These are phyloP conservation scores for Xylaria hypoxylon DNA, from an alignment of 2,329 filamentous ascomycete species.

Conservation along the genomic window DNA sequence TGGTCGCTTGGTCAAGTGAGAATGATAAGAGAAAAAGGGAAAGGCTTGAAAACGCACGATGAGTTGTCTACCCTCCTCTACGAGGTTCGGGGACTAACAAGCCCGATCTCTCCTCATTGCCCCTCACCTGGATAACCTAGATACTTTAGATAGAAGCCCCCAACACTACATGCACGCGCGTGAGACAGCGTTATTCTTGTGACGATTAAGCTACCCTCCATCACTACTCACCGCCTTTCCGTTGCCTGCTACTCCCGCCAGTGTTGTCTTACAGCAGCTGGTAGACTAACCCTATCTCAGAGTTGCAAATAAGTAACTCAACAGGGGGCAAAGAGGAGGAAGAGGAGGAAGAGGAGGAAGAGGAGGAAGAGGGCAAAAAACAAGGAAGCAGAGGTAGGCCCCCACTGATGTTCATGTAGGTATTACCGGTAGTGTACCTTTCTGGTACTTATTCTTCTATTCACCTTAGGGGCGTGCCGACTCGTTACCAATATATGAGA, in stretches of 20 bases:
- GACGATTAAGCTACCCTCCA: constrained; percentile 24
- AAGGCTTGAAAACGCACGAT: constrained; percentile 41
- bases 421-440: not conserved
- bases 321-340: not conserved
- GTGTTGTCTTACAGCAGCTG: not conserved
- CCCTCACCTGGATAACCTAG: constrained; percentile 28
- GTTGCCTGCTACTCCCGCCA: constrained; percentile 5
- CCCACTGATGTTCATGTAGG: not conserved
- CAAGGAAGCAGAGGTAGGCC: not conserved
- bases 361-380: not conserved
- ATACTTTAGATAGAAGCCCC: constrained; percentile 27
- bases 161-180: constrained; percentile 20
- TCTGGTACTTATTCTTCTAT: not conserved
- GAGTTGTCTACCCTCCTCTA: constrained; percentile 44
- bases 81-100: constrained; percentile 4
- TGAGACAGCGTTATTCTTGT: constrained; percentile 27
- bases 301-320: not conserved
- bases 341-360: not conserved
- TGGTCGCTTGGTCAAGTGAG: constrained; percentile 39
- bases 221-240: constrained; percentile 35
- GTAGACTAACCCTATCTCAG: constrained; percentile 7
- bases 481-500: constrained; percentile 18
- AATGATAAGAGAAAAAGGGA: constrained; percentile 25
- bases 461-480: constrained; percentile 11
- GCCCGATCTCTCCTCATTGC: constrained; percentile 10